phyloP scores from a whole-genome alignment of 78 protist species.

The Planoprotostelium fungivorum region DNA sequence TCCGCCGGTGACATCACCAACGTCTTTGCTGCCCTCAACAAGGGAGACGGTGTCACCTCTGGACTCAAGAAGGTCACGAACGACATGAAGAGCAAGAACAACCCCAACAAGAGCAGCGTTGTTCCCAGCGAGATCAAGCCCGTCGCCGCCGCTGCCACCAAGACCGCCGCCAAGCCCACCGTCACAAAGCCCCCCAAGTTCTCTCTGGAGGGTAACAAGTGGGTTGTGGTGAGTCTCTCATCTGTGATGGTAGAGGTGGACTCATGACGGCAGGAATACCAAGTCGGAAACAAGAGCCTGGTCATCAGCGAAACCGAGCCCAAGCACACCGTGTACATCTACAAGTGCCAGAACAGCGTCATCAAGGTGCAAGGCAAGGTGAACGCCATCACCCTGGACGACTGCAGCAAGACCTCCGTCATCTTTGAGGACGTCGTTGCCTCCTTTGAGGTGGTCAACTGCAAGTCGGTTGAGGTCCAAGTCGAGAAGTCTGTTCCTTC shows the following conservation, averaged over 20 bases:
- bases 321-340: constrained; percentile 70
- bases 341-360: constrained; percentile 53
- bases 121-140: constrained; percentile 32
- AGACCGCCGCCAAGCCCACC: constrained; percentile 20
- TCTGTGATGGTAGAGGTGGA: too few relatives aligned
- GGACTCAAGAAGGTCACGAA: constrained; percentile 80
- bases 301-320: constrained; percentile 46
- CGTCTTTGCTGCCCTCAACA: constrained; percentile 56
- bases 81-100: constrained; percentile 76
- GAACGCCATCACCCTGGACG: constrained; percentile 77
- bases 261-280: too few relatives aligned
- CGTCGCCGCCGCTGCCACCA: constrained; percentile 23
- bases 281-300: constrained; percentile 41
- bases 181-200: constrained; percentile 30
- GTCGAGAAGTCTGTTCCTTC: constrained; percentile 61
- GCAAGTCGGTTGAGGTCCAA: constrained; percentile 73
- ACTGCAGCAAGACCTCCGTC: constrained; percentile 78
- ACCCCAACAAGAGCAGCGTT: constrained; percentile 51
- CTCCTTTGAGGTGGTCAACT: constrained; percentile 78
- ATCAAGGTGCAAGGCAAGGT: constrained; percentile 82
- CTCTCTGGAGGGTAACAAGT: constrained; percentile 75
- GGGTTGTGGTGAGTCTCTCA: too few relatives aligned
- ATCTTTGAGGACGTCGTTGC: constrained; percentile 79
- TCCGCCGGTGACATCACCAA: constrained; percentile 24
- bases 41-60: constrained; percentile 73